phyloP scores from a whole-genome alignment of 108 stramenopile species.

The Cyclotella kingstonii region DNA sequence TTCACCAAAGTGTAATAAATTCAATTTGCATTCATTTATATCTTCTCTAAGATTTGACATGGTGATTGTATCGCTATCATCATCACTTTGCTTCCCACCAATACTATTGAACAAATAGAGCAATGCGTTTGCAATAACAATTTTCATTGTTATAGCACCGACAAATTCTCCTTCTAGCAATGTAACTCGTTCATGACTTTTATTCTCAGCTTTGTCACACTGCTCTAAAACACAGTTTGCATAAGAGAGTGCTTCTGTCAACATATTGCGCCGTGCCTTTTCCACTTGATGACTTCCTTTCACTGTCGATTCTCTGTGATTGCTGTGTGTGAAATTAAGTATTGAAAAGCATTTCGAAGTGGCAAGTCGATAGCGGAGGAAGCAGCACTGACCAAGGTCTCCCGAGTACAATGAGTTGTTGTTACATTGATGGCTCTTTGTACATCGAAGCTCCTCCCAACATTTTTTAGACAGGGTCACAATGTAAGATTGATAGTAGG shows the following conservation, averaged over 20 bases:
- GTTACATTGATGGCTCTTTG: background rate
- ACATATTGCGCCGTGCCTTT: background rate
- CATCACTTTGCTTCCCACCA: background rate
- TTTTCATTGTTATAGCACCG: constrained; percentile 18
- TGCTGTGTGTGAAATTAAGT: background rate
- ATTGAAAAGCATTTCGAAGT: constrained; percentile 9
- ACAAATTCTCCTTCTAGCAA: constrained; percentile 29
- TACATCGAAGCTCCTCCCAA: constrained; percentile 1
- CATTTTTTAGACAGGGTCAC: constrained; percentile 3
- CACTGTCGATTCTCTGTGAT: background rate
- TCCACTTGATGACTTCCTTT: background rate
- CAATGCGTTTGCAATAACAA: constrained; percentile 7
- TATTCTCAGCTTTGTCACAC: background rate
- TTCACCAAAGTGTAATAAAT: constrained; percentile 2
- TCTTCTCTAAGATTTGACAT: background rate
- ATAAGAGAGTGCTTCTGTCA: background rate
- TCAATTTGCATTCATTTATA: background rate
- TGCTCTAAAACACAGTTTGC: background rate
- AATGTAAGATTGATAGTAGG: constrained; percentile 3
- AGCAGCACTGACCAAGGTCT: constrained; percentile 30
- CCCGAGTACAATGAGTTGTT: constrained; percentile 17
- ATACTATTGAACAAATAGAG: background rate
- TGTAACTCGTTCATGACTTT: constrained; percentile 12
- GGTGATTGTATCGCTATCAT: too few species aligned
- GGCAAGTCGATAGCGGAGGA: constrained; percentile 29